Percentiles rank a stretch among this genome's conserved stretches.
Evolutionary conservation across 1,139 yeast genomes (phyloP).

Genomic region (Zygosaccharomyces pseudobailii): DNA sequence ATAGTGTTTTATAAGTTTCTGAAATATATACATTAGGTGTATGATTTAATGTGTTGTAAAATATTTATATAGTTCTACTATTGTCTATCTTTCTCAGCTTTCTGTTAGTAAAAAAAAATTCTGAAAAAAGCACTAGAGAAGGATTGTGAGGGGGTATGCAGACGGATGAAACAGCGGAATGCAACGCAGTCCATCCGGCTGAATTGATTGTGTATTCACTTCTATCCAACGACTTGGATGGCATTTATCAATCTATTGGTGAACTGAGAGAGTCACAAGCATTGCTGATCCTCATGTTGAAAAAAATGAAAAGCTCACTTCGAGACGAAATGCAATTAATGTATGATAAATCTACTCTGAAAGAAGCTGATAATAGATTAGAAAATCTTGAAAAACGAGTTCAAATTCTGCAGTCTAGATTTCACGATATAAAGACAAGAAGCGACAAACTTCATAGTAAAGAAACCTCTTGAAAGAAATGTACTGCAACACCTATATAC

Average conservation of each 20-base stretch:
- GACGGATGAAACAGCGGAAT: conserved; percentile 5
- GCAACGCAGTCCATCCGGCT: conserved; percentile 28
- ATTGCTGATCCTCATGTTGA: conserved; percentile 23
- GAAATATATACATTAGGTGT: background rate
- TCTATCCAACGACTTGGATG: conserved; percentile 30
- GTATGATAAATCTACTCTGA: conserved; percentile 11
- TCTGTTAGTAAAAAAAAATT: background rate
- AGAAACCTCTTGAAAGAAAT: background rate
- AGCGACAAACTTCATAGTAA: conserved; percentile 7
- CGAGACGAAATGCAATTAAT: conserved; percentile 21
- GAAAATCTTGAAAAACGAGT: conserved; percentile 15
- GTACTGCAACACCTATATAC: background rate
- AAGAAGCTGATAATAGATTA: conserved; percentile 3
- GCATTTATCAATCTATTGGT: conserved; percentile 29
- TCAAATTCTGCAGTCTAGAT: conserved; percentile 10
- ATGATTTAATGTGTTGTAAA: background rate
- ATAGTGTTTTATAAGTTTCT: conserved; percentile 7
- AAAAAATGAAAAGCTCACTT: conserved; percentile 23
- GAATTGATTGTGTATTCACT: conserved; percentile 32
- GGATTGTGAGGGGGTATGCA: background rate
- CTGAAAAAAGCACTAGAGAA: background rate
- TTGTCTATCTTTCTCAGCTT: background rate
- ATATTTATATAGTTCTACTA: background rate
- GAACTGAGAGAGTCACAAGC: conserved; percentile 34
- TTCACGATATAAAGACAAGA: conserved; percentile 9